Conservation (phyloP, 352 stramenopile genomes). For the Globisporangium parvum region DNA sequence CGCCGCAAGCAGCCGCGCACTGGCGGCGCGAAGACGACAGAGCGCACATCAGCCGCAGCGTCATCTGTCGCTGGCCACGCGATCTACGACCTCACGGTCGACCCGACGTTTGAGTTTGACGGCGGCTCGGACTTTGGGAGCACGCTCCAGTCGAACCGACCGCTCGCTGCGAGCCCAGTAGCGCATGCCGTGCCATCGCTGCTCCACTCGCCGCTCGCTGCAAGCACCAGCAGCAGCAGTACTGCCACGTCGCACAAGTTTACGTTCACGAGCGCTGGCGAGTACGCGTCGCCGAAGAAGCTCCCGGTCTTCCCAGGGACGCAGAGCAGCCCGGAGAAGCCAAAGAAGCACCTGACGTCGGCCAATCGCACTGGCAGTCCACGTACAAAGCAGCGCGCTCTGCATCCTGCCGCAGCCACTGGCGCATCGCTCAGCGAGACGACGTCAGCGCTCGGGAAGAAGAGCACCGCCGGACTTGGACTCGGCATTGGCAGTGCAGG, state of each 20-base stretch:
- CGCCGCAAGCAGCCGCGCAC: neutral
- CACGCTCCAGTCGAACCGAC: slow-evolving; percentile 52
- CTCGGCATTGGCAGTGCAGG: neutral
- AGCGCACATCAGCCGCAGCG: neutral
- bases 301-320: slow-evolving; percentile 67
- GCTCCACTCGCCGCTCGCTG: slow-evolving; percentile 14
- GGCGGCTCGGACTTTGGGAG: slow-evolving; percentile 53
- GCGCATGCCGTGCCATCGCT: slow-evolving; percentile 6
- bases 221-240: neutral
- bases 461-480: too few relatives aligned
- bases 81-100: slow-evolving; percentile 33
- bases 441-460: too few relatives aligned
- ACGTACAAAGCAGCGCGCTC: slow-evolving; percentile 12
- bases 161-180: slow-evolving; percentile 30
- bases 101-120: slow-evolving; percentile 68
- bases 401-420: neutral
- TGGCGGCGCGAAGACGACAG: neutral
- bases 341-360: slow-evolving; percentile 17
- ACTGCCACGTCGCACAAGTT: slow-evolving; percentile 35
- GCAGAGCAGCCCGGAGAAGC: slow-evolving; percentile 45
- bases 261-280: slow-evolving; percentile 57
- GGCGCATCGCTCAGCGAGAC: neutral
- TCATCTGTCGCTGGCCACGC: neutral
- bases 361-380: slow-evolving; percentile 13
- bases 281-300: slow-evolving; percentile 77